These are phyloP conservation scores for Geotrichum europaeum DNA, from an alignment of 1,139 yeast genomes.

Conservation along the genomic window DNA sequence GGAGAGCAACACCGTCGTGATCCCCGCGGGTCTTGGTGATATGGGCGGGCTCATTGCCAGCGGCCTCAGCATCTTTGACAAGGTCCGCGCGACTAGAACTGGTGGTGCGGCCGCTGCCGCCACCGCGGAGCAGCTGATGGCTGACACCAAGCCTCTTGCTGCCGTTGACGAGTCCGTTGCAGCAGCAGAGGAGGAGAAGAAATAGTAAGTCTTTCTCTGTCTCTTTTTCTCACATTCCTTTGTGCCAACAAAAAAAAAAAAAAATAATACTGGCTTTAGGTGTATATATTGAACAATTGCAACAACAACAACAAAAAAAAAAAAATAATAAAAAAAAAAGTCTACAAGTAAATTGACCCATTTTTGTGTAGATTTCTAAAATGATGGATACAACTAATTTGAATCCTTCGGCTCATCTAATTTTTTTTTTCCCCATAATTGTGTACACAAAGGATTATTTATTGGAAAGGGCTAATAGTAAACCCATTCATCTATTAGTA, in stretches of 20 bases:
- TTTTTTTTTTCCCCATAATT: too few species aligned
- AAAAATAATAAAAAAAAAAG: too few species aligned
- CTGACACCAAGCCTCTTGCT: not conserved
- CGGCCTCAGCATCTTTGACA: conserved; percentile 66
- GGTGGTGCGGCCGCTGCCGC: not conserved
- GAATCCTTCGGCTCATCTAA: too few species aligned
- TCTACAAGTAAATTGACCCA: too few species aligned
- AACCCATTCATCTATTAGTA: too few species aligned
- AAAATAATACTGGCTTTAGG: not conserved
- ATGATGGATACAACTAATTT: too few species aligned
- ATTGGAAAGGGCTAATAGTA: too few species aligned
- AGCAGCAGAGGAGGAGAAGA: not conserved
- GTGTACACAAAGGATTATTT: too few species aligned
- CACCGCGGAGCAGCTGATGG: not conserved
- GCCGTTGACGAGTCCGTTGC: not conserved
- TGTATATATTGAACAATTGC: too few species aligned
- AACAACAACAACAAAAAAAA: too few species aligned
- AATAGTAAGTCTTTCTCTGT: not conserved
- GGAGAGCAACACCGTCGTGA: conserved; percentile 69
- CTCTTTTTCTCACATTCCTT: not conserved
- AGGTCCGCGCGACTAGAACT: conserved; percentile 34
- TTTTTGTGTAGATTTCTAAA: too few species aligned
- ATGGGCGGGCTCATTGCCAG: conserved; percentile 70
- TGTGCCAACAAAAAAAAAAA: not conserved
- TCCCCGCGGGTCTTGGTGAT: conserved; percentile 73